Base-by-base conservation (phyloP, 495 filamentous ascomycete species). In the Neohortaea acidophila region DNA sequence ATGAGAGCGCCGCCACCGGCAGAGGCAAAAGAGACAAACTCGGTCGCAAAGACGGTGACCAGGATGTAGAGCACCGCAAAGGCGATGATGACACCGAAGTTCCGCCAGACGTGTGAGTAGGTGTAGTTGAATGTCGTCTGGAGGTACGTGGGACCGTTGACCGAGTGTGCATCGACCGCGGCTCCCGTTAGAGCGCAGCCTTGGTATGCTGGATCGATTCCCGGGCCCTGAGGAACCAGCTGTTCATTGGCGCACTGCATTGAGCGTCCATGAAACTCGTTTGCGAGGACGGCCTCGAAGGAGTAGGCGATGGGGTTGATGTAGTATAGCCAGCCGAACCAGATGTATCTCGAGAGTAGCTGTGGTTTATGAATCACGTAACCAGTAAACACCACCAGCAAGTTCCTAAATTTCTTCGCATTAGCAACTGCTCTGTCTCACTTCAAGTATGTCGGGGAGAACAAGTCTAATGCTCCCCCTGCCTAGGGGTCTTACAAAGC, bases 261-360 rank as follows among this genome's bases (percentile, higher is more conserved):
- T 2, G 33, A 52, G n/a, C 50, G 49, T 19, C 52, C 56, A 13
- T 44, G 25, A 38, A 65, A 61, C 37, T 75, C 71, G 42, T 72
- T 79, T 0, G 70, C 59, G 3, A 82, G 51, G 8, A 80, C 65
- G 11, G 51, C 72, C 42, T 84, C 72, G 48, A 69, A 73, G 20
- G 59, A 54, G 49, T 75, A 76, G 0, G 57, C 49, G 7, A 73
- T 38, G 0, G 72, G 70, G 39, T 73, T 71, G 8, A 75, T 35
- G 48, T 61, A 69, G 44, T 64, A 66, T 1, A 74, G 42, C 71
- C 71, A 76, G 3, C 68, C 64, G 33, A 74, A 72, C 71, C 71
- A 72, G 45, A 68, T 65, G 34, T 61, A 65, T 6, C 57, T 19
- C 17, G 25, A 28, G 2, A 65, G 35, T 10, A 65, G 52, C 39